Base-by-base conservation (phyloP, 2,329 filamentous ascomycete species). In the Niveomyces coronatus region DNA sequence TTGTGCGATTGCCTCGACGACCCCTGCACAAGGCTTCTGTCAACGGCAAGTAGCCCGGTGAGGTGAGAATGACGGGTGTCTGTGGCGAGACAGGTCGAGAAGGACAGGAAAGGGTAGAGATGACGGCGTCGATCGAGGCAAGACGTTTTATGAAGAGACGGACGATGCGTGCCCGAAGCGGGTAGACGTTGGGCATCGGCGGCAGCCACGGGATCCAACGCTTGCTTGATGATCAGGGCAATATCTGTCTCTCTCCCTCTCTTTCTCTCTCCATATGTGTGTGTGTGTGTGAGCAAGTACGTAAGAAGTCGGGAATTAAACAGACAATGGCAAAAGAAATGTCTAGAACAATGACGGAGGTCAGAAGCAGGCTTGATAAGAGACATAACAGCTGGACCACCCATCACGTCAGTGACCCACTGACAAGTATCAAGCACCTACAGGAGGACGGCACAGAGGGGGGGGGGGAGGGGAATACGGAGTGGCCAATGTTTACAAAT, bases 331-430 rank as follows among this genome's bases (percentile, higher is more conserved):
- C n/a, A n/a, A n/a, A n/a, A n/a, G n/a, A n/a, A n/a, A n/a, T n/a
- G n/a, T n/a, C n/a, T n/a, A n/a, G n/a, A n/a, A n/a, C n/a, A 14
- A 31, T 14, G n/a, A 18, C 19, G 24, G 14, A 28, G 15, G 8
- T 17, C 15, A 23, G n/a, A n/a, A 14, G 20, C 6, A n/a, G 18
- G 15, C n/a, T 7, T 22, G 9, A 15, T 9, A 13, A 17, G 19
- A 31, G 35, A 4, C 28, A 23, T 24, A 27, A 30, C 27, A 30
- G 35, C n/a, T 24, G 16, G 26, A 20, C 14, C 23, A 17, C 23
- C 30, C 31, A 33, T 34, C 31, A 34, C 19, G 37, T 39, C 37
- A 29, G 34, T 18, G 37, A 35, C 37, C 37, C 37, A 39, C 37
- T 23, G 19, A n/a, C 26, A 31, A 26, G 18, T 28, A 28, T 28